Evolutionary conservation across 495 filamentous ascomycete species (phyloP).

Genomic region (Penicillium parvum): DNA sequence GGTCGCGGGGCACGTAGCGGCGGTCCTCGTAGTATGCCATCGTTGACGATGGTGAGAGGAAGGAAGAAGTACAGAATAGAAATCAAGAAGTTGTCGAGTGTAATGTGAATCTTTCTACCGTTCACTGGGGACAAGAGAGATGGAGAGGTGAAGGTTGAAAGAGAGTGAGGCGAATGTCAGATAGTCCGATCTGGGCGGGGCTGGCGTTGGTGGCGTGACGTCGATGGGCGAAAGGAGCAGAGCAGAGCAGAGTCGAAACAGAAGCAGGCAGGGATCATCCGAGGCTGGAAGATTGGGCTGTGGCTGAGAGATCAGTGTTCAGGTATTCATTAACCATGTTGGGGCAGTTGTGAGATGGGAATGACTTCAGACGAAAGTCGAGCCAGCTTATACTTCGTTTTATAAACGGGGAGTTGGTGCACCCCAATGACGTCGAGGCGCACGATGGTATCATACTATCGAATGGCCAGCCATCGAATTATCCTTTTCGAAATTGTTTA

Average conservation of each 20-base stretch:
- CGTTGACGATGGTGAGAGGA: constrained; percentile 7
- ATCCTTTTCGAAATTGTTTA: no score
- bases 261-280: constrained; percentile 9
- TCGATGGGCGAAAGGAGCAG: constrained; percentile 14
- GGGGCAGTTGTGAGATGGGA: no score
- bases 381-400: no score
- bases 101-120: constrained; percentile 15
- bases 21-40: constrained; percentile 44
- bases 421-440: not conserved
- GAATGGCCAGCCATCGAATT: not conserved
- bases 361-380: no score
- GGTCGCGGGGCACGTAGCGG: constrained; percentile 30
- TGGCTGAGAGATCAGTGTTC: constrained; percentile 11
- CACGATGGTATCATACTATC: not conserved
- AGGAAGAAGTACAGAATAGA: not conserved
- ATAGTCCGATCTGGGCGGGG: constrained; percentile 6
- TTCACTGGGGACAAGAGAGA: constrained; percentile 13
- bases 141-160: constrained; percentile 8
- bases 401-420: no score
- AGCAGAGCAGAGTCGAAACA: constrained; percentile 1
- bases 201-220: constrained; percentile 29
- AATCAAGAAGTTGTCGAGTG: no score
- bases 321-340: not conserved
- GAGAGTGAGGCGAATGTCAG: constrained; percentile 5
- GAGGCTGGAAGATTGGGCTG: constrained; percentile 10